Conservation (phyloP, 805 yeast genomes). For the Yarrowia sp. region DNA sequence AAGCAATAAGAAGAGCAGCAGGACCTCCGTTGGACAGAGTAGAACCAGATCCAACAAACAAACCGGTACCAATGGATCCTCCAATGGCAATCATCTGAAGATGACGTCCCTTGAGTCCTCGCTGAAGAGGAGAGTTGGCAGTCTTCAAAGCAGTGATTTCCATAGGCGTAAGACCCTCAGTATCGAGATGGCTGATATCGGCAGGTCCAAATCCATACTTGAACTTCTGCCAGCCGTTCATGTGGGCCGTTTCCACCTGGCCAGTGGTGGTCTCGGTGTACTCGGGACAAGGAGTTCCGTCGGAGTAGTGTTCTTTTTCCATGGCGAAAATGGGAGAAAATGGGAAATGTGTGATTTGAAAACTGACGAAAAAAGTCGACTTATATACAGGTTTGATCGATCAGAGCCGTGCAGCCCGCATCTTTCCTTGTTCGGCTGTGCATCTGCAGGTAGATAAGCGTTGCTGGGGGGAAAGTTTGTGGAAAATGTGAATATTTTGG, state of each 20-base stretch:
- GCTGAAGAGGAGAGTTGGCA: conserved; percentile 55
- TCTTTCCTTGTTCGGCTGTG: not conserved
- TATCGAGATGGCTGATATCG: conserved; percentile 40
- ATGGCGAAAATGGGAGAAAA: not conserved
- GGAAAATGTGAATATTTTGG: not conserved
- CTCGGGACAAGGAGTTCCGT: not conserved
- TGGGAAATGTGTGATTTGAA: too few relatives aligned
- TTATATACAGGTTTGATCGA: not conserved
- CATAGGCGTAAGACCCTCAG: conserved; percentile 35
- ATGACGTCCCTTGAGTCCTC: conserved; percentile 41
- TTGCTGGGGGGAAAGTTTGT: not conserved
- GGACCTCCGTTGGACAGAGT: conserved; percentile 49
- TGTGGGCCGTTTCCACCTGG: not conserved
- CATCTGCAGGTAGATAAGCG: not conserved
- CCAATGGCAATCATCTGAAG: conserved; percentile 36
- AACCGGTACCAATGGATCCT: conserved; percentile 69
- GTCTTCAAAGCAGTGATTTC: conserved; percentile 41
- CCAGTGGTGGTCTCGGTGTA: not conserved
- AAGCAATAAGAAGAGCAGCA: conserved; percentile 59
- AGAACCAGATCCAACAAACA: conserved; percentile 53
- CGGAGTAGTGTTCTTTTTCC: conserved; percentile 1
- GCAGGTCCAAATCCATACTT: conserved; percentile 48
- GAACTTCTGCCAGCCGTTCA: conserved; percentile 35
- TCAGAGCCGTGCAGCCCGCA: conserved; percentile 5
- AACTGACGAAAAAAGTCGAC: not conserved